Evolutionary conservation across 2,329 filamentous ascomycete species (phyloP).

Genomic region (Microsporum audouinii): DNA sequence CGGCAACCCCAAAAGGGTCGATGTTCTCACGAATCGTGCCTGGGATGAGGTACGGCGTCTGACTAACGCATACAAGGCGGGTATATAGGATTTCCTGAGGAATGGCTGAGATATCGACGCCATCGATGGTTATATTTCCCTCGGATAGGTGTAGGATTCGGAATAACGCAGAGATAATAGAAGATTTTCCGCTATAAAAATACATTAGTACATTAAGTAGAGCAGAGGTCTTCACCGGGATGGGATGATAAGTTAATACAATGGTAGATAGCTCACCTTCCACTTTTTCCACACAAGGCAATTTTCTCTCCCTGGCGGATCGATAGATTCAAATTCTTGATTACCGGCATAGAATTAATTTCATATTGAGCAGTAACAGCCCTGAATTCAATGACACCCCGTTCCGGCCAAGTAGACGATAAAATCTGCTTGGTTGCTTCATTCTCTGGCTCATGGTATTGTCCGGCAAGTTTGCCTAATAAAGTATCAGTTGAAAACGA

Average conservation of each 20-base stretch:
- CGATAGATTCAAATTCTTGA: slow-evolving; percentile 7
- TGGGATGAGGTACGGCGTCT: slow-evolving; percentile 8
- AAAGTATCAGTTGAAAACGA: background rate
- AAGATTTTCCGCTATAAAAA: slow-evolving; percentile 8
- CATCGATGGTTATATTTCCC: slow-evolving; percentile 10
- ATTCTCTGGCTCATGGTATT: background rate
- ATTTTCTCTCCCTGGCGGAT: slow-evolving; percentile 12
- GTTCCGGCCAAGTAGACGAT: background rate
- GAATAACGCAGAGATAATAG: slow-evolving; percentile 5
- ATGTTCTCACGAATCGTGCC: slow-evolving; percentile 8
- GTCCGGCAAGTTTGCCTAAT: background rate
- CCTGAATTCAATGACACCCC: background rate
- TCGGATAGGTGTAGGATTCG: slow-evolving; percentile 1
- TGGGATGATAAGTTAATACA: background rate
- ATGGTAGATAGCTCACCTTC: background rate
- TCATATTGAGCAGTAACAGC: background rate
- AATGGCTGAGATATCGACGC: slow-evolving; percentile 4
- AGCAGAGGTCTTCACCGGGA: background rate
- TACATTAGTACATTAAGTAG: background rate
- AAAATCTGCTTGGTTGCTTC: background rate
- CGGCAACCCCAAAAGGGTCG: slow-evolving; percentile 2
- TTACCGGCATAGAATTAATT: slow-evolving; percentile 6
- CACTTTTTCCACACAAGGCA: slow-evolving; percentile 14
- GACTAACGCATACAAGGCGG: slow-evolving; percentile 13
- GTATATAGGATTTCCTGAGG: slow-evolving; percentile 5